A percentile compares a stretch with the other conserved stretches of the same genome.
Conservation (phyloP, 805 yeast species). For the Hanseniaspora clermontiae region DNA sequence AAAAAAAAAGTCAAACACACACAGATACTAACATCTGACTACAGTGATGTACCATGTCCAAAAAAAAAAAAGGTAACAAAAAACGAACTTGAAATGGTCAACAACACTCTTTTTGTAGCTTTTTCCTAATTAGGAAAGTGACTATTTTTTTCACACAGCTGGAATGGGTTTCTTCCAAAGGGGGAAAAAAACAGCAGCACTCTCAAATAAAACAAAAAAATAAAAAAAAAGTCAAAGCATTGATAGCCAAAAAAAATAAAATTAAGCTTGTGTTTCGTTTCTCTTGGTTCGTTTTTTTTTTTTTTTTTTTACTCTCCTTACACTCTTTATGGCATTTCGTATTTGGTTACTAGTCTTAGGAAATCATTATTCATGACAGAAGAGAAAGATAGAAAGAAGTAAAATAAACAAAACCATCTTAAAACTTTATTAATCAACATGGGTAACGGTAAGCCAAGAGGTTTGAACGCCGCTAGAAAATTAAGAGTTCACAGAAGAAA, state of each 20-base stretch:
- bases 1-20: neutral
- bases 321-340: neutral
- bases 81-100: no score
- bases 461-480: slow-evolving; percentile 99
- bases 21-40: neutral
- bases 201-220: no score
- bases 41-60: no score
- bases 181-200: no score
- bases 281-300: neutral
- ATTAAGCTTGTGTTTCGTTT: neutral
- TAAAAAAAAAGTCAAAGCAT: no score
- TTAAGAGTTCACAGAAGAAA: slow-evolving; percentile 99
- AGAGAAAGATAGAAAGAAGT: neutral
- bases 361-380: no score
- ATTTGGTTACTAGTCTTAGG: no score
- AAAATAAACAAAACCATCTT: neutral
- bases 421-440: slow-evolving; percentile 37
- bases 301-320: neutral
- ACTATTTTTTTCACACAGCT: neutral
- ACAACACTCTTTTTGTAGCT: no score
- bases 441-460: slow-evolving; percentile 99
- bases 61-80: no score
- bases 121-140: neutral
- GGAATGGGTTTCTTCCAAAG: no score
- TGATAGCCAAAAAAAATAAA: no score